phyloP scores from a whole-genome alignment of 805 yeast genomes.

The Kuraishia ogatae region DNA sequence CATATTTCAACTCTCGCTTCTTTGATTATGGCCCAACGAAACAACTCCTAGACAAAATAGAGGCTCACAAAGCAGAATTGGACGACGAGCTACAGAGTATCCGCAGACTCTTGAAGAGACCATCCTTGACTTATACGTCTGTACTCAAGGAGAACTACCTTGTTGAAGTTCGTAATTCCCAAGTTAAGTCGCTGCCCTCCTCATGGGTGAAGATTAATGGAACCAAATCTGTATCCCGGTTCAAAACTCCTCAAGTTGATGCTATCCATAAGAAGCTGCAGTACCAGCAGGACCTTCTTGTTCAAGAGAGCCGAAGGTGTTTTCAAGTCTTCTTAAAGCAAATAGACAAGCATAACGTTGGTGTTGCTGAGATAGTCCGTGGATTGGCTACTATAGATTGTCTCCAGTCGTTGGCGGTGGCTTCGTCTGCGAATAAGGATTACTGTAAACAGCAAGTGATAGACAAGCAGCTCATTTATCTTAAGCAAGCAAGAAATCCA shows the following conservation, averaged over 20 bases:
- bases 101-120: constrained; percentile 39
- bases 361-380: constrained; percentile 32
- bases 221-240: constrained; percentile 61
- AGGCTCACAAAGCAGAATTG: constrained; percentile 36
- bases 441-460: constrained; percentile 45
- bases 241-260: constrained; percentile 52
- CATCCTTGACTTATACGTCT: constrained; percentile 45
- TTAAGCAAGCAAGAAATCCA: constrained; percentile 43
- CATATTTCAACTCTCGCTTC: constrained; percentile 34
- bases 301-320: constrained; percentile 35
- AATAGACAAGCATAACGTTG: constrained; percentile 28
- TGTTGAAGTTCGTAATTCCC: constrained; percentile 63
- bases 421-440: constrained; percentile 35
- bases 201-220: constrained; percentile 75
- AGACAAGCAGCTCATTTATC: constrained; percentile 35
- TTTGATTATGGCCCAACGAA: constrained; percentile 28
- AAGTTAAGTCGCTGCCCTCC: constrained; percentile 49
- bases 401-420: constrained; percentile 54
- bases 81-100: constrained; percentile 42
- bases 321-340: constrained; percentile 31
- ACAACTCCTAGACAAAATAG: constrained; percentile 31
- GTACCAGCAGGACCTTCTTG: constrained; percentile 49
- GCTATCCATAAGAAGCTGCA: constrained; percentile 45
- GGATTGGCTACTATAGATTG: constrained; percentile 56
- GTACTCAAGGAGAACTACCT: constrained; percentile 62